phyloP scores from a whole-genome alignment of 2,329 filamentous ascomycete species.

The Colletotrichum sp. region DNA sequence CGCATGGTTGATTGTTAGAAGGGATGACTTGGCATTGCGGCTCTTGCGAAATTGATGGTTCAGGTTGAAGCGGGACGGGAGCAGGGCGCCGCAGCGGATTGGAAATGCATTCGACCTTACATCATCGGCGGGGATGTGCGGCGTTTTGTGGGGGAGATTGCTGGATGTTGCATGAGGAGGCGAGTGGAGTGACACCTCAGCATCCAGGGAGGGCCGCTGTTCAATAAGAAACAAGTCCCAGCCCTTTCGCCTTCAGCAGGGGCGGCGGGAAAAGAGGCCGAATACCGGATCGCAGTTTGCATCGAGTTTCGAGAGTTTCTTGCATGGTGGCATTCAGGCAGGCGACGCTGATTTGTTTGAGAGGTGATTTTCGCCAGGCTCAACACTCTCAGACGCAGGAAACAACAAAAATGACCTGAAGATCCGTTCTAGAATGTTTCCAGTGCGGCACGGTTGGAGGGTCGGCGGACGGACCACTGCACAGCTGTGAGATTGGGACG shows the following conservation, averaged over 20 bases:
- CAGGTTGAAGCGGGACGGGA: background rate
- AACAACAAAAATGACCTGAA: background rate
- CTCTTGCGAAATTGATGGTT: slow-evolving; percentile 8
- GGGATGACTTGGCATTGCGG: slow-evolving; percentile 13
- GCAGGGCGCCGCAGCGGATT: background rate
- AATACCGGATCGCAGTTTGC: background rate
- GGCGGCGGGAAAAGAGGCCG: background rate
- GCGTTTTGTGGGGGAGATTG: slow-evolving; percentile 5
- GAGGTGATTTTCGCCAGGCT: background rate
- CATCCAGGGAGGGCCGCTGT: slow-evolving; percentile 17
- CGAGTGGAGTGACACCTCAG: slow-evolving; percentile 16
- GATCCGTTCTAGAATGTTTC: slow-evolving; percentile 15
- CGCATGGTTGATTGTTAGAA: background rate
- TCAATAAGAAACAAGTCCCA: slow-evolving; percentile 17
- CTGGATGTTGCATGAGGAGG: slow-evolving; percentile 14
- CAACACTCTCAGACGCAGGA: background rate
- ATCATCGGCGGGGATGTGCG: slow-evolving; percentile 18
- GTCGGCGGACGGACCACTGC: background rate
- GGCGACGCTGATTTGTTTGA: background rate
- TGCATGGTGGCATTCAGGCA: background rate
- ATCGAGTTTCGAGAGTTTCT: slow-evolving; percentile 2
- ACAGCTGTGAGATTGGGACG: background rate
- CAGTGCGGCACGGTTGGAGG: background rate
- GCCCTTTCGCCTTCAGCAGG: background rate
- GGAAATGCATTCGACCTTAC: slow-evolving; percentile 9